Evolutionary conservation across 2,329 filamentous ascomycete species (phyloP).

Genomic region (Hypocrella siamensis): DNA sequence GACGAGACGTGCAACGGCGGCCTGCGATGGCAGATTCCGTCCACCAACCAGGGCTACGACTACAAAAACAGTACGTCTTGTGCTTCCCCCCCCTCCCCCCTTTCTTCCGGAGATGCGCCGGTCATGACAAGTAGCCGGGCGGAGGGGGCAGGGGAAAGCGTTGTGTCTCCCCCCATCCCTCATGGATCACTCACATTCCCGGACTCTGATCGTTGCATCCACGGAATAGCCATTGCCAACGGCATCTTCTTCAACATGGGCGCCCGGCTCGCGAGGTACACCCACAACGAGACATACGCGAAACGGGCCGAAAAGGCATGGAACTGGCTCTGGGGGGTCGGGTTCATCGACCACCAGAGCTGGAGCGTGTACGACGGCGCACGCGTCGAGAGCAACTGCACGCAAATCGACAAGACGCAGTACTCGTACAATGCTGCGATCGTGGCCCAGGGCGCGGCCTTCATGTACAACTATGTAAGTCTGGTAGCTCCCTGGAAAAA

Average conservation of each 20-base stretch:
- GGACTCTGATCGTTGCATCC: too few relatives aligned
- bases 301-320: slow-evolving; percentile 61
- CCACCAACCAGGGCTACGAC: slow-evolving; percentile 55
- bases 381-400: slow-evolving; percentile 28
- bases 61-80: slow-evolving; percentile 61
- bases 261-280: slow-evolving; percentile 61
- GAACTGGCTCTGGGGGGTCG: slow-evolving; percentile 41
- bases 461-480: slow-evolving; percentile 50
- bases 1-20: slow-evolving; percentile 49
- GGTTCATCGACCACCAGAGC: slow-evolving; percentile 39
- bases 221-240: slow-evolving; percentile 52
- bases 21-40: slow-evolving; percentile 74
- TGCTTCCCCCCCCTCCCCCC: too few relatives aligned
- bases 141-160: too few relatives aligned
- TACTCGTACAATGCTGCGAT: slow-evolving; percentile 59
- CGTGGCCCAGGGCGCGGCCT: slow-evolving; percentile 44
- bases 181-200: too few relatives aligned
- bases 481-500: too few relatives aligned
- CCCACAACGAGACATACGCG: slow-evolving; percentile 61
- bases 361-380: slow-evolving; percentile 39
- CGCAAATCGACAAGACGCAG: slow-evolving; percentile 37
- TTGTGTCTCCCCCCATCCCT: too few relatives aligned
- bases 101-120: too few relatives aligned
- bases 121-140: too few relatives aligned
- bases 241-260: slow-evolving; percentile 56